These are phyloP conservation scores for Spinacia oleracea DNA, from an alignment of 179 eudicot genomes.

Conservation along the genomic window DNA sequence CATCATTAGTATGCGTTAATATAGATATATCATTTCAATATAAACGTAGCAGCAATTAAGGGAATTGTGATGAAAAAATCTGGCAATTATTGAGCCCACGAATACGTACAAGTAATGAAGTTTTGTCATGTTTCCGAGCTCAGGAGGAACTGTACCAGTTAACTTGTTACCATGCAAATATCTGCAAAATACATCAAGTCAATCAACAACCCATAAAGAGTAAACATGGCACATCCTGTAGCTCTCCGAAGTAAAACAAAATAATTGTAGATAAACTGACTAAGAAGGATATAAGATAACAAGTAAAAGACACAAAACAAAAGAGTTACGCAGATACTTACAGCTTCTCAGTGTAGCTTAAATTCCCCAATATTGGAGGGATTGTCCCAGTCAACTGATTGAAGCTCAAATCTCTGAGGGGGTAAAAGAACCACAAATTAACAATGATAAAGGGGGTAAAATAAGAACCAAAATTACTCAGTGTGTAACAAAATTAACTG, in stretches of 20 bases:
- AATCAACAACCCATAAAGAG: not conserved
- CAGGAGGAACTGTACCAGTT: constrained; percentile 79
- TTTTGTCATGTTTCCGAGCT: constrained; percentile 94
- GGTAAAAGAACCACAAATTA: not conserved
- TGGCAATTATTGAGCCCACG: not conserved
- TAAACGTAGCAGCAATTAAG: not conserved
- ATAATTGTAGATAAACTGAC: not conserved
- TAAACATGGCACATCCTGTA: not conserved
- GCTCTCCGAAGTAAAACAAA: not conserved
- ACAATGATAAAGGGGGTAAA: not conserved
- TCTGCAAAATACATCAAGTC: constrained; percentile 37
- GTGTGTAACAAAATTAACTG: not conserved
- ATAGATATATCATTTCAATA: no score
- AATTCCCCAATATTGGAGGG: constrained; percentile 90
- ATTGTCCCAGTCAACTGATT: constrained; percentile 81
- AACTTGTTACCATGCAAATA: constrained; percentile 89
- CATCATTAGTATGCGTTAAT: not conserved
- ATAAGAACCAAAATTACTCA: not conserved
- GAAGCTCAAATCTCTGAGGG: constrained; percentile 79
- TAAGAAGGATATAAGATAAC: not conserved
- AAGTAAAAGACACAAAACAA: not conserved
- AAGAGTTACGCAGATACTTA: constrained; percentile 37
- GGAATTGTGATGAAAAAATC: not conserved
- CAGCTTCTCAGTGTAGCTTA: constrained; percentile 95
- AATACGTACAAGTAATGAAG: constrained; percentile 85